Evolutionary conservation across 164 flowering plant genomes (phyloP), one percentile per base, ranked within the genome.

Genomic region (Aristolochia contorta): DNA sequence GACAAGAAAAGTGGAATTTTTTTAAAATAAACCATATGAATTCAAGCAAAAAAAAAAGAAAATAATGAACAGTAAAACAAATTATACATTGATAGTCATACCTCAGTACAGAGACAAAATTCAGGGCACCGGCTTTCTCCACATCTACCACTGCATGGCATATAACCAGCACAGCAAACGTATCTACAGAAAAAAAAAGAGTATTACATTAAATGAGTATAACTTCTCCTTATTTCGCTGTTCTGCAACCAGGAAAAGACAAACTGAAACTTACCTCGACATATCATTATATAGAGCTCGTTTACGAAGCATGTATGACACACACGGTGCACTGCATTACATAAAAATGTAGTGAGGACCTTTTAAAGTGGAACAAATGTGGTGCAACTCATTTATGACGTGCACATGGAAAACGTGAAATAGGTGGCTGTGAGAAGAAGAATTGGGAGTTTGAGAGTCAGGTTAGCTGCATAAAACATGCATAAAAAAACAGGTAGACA

Each of bases 271-370:
- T 68, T 81, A 92, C 98, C 96, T 87, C 53, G 91, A 78, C 98
- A 92, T 89, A 67, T 92, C 96, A 79, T 86, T 78, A 65, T 92
- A 89, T 54, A 92, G 81, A 47, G 98, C 98, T 73, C 98, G 77
- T 69, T 86, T 92, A 33, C 98, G 88, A 23, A 92, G 91, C 82
- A 92, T 46, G 79, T 92, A 92, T 33, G 98, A 92, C 16, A 62
- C 91, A 77, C 98, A 92, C 41, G 98, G 98, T n/a, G 67, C 94
- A 82, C 96, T 86, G 59, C 64, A 67, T 37, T 20, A 33, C 8
- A 5, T 19, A 51, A 43, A 24, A 16, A 37, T 7, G 43, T 37
- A 3, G 12, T 37, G 43, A 37, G 43, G 43, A 37, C 3, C 1
- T 37, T 6, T 37, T 37, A 37, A 3, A 3, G 1, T 37, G 43